Percentiles rank a stretch among this genome's conserved stretches.
Conservation (phyloP, 768 basidiomycete genomes). For the Leucosporidium creatinivorum region DNA sequence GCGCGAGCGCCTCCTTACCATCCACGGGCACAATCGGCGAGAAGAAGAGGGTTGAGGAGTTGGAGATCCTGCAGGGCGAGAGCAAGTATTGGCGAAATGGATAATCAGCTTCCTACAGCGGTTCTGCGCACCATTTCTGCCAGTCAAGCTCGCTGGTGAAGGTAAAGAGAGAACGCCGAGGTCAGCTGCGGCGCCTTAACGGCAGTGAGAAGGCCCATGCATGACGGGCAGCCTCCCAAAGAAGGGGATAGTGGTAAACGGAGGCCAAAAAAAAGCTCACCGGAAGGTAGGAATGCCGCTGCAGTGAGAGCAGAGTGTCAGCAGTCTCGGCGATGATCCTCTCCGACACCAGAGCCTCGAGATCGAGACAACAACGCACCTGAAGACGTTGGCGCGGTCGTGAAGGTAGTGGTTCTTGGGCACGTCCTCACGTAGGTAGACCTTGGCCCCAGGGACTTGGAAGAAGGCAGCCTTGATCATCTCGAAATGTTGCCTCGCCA, state of each 20-base stretch:
- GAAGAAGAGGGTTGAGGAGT: slow-evolving; percentile 10
- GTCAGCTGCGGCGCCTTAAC: too few species aligned
- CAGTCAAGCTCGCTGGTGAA: slow-evolving; percentile 9
- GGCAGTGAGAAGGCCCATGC: too few species aligned
- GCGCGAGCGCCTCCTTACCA: slow-evolving; percentile 7
- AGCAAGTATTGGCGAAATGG: too few species aligned
- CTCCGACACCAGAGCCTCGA: too few species aligned
- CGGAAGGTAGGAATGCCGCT: neutral
- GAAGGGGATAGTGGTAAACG: too few species aligned
- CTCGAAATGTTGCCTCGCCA: neutral
- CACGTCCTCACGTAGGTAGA: neutral
- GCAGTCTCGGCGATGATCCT: too few species aligned
- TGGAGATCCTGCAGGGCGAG: neutral
- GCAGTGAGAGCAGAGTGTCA: too few species aligned
- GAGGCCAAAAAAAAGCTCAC: too few species aligned
- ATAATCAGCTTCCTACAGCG: too few species aligned
- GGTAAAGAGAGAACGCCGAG: too few species aligned
- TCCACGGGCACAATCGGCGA: slow-evolving; percentile 2
- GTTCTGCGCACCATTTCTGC: neutral
- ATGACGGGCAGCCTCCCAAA: too few species aligned
- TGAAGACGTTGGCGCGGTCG: neutral
- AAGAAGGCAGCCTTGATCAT: neutral
- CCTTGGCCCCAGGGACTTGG: neutral
- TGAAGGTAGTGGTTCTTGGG: neutral
- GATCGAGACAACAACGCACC: too few species aligned